Evolutionary conservation across 2,329 filamentous ascomycete genomes (phyloP).

Genomic region (Fusarium subtropicale): DNA sequence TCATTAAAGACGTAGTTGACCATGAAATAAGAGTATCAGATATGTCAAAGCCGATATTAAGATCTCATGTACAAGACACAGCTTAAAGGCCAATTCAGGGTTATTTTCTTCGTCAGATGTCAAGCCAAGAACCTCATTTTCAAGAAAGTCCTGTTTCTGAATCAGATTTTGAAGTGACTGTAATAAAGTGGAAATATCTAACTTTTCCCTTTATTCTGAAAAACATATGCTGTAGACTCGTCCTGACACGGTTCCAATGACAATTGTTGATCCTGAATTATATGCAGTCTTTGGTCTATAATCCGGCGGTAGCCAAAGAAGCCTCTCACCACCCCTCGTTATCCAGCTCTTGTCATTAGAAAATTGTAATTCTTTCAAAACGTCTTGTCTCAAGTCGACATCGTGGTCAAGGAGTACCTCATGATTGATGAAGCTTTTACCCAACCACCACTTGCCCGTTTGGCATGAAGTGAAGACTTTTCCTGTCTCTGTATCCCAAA

Average conservation of each 20-base stretch:
- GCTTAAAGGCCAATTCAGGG: too few species aligned
- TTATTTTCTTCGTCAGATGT: too few species aligned
- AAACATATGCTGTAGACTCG: not conserved
- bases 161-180: fast-evolving
- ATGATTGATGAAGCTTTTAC: not conserved
- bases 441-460: fast-evolving
- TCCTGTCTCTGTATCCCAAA: not conserved
- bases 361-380: not conserved
- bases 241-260: not conserved
- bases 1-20: too few species aligned
- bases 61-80: too few species aligned
- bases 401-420: fast-evolving
- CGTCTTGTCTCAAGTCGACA: fast-evolving
- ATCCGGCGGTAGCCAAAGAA: not conserved
- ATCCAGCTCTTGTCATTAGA: fast-evolving
- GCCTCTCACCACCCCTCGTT: fast-evolving
- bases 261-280: not conserved
- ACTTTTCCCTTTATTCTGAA: not conserved
- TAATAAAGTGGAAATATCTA: too few species aligned
- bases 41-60: too few species aligned
- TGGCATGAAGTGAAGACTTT: not conserved
- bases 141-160: too few species aligned
- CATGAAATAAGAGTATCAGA: too few species aligned
- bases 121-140: too few species aligned
- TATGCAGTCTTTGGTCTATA: not conserved